Evolutionary conservation across 2,329 filamentous ascomycete genomes (phyloP).

Genomic region (Pseudogymnoascus sp.): DNA sequence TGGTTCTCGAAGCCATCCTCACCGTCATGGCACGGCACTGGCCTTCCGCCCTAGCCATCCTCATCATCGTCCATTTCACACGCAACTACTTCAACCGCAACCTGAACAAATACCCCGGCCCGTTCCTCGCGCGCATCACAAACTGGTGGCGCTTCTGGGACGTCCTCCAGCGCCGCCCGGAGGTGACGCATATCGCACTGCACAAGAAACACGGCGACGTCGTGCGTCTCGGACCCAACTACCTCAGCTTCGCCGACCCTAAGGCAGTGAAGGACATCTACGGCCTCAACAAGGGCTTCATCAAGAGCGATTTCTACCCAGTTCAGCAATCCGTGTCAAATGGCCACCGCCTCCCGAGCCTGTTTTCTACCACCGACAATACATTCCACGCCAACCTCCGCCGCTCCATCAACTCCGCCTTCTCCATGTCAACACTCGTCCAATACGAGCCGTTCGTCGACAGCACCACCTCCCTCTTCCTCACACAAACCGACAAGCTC

Average conservation of each 20-base stretch:
- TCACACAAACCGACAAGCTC: constrained; percentile 50
- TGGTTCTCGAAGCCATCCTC: constrained; percentile 18
- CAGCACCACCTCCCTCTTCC: constrained; percentile 62
- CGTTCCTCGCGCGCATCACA: constrained; percentile 56
- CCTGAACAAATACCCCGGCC: constrained; percentile 64
- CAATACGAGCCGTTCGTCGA: constrained; percentile 76
- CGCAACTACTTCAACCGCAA: constrained; percentile 45
- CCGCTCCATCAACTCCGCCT: constrained; percentile 66
- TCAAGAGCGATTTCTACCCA: constrained; percentile 74
- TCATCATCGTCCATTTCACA: constrained; percentile 34
- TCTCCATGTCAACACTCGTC: constrained; percentile 67
- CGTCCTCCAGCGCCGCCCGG: constrained; percentile 54
- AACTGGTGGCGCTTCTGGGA: constrained; percentile 70
- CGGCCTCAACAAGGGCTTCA: constrained; percentile 70
- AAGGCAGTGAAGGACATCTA: constrained; percentile 69
- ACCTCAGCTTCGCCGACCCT: constrained; percentile 64
- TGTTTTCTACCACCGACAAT: constrained; percentile 71
- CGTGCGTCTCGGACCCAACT: constrained; percentile 66
- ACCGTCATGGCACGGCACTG: constrained; percentile 30
- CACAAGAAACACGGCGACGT: constrained; percentile 66
- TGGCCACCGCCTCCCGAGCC: constrained; percentile 57
- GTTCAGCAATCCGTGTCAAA: constrained; percentile 66
- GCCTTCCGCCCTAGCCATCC: constrained; percentile 30
- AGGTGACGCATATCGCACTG: constrained; percentile 57
- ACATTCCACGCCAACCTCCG: constrained; percentile 67